phyloP scores from a whole-genome alignment of 2,329 filamentous ascomycete species.

The Chrysoporthe deuterocubensis region DNA sequence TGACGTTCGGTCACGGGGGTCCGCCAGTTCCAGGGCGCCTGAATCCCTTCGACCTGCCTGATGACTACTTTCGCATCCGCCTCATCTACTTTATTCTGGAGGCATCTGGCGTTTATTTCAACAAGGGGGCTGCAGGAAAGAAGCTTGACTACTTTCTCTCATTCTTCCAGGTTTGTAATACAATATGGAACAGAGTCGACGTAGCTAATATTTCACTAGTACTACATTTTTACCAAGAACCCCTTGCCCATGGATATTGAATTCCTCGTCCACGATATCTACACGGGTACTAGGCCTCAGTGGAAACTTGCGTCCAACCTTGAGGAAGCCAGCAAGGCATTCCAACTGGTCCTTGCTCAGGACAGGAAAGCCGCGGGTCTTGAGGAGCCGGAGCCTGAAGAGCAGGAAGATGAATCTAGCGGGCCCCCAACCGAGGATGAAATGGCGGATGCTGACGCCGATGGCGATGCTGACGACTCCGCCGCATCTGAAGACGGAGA shows the following conservation, averaged over 20 bases:
- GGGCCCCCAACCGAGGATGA: conserved; percentile 78
- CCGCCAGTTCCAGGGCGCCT: conserved; percentile 78
- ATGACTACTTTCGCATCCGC: conserved; percentile 95
- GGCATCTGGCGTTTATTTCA: conserved; percentile 95
- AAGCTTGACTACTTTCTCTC: conserved; percentile 97
- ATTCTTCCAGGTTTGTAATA: conserved; percentile 75
- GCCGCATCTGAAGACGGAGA: conserved; percentile 57
- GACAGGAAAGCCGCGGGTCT: conserved; percentile 82
- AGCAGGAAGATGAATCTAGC: conserved; percentile 74
- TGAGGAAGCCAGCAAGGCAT: conserved; percentile 81
- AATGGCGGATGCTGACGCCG: conserved; percentile 61
- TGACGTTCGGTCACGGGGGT: conserved; percentile 90
- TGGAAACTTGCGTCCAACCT: conserved; percentile 86
- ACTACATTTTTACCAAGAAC: conserved; percentile 92
- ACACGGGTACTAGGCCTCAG: conserved; percentile 80
- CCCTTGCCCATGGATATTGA: conserved; percentile 95
- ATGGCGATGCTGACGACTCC: conserved; percentile 60
- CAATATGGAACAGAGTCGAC: too few relatives aligned
- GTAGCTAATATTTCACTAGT: conserved; percentile 51
- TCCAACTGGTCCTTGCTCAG: conserved; percentile 85
- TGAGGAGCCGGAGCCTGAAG: conserved; percentile 68
- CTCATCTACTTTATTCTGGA: conserved; percentile 88
- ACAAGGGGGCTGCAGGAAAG: conserved; percentile 89
- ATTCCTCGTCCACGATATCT: conserved; percentile 93
- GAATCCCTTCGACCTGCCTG: conserved; percentile 81